These are phyloP conservation scores for Phytopythium helicoides DNA, from an alignment of 352 stramenopile genomes.

Conservation along the genomic window DNA sequence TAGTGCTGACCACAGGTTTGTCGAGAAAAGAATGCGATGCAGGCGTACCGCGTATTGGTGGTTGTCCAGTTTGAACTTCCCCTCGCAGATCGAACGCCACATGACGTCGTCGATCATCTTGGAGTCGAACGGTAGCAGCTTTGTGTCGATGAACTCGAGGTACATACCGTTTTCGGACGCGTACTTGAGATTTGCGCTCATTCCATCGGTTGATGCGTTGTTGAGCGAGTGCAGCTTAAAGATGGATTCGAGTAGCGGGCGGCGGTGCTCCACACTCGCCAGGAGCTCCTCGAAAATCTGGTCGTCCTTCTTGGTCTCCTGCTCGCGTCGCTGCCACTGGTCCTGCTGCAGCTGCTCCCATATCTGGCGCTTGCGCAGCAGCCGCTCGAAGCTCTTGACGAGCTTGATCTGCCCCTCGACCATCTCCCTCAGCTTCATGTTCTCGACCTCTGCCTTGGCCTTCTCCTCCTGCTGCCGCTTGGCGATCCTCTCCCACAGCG, in stretches of 20 bases:
- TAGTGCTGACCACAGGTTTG: not conserved
- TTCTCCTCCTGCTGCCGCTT: conserved; percentile 34
- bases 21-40: not conserved
- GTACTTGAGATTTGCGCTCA: conserved; percentile 20
- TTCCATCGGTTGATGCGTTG: conserved; percentile 11
- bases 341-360: conserved; percentile 27
- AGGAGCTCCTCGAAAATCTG: conserved; percentile 23
- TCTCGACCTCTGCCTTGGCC: conserved; percentile 36
- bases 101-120: conserved; percentile 23
- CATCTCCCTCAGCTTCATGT: conserved; percentile 38
- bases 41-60: conserved; percentile 8
- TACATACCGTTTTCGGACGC: conserved; percentile 23
- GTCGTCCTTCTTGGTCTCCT: conserved; percentile 12
- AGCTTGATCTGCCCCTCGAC: conserved; percentile 39
- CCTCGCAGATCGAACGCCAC: conserved; percentile 23
- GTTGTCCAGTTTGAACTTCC: conserved; percentile 25
- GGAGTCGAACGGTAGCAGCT: conserved; percentile 33
- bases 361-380: conserved; percentile 32
- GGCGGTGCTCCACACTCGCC: conserved; percentile 12
- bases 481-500: conserved; percentile 38
- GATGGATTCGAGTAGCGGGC: conserved; percentile 12
- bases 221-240: conserved; percentile 14
- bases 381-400: conserved; percentile 31
- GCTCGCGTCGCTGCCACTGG: conserved; percentile 2
- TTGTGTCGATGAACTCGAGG: conserved; percentile 31